Evolutionary conservation across 2,329 filamentous ascomycete genomes (phyloP).

Genomic region (Penicillium freii): DNA sequence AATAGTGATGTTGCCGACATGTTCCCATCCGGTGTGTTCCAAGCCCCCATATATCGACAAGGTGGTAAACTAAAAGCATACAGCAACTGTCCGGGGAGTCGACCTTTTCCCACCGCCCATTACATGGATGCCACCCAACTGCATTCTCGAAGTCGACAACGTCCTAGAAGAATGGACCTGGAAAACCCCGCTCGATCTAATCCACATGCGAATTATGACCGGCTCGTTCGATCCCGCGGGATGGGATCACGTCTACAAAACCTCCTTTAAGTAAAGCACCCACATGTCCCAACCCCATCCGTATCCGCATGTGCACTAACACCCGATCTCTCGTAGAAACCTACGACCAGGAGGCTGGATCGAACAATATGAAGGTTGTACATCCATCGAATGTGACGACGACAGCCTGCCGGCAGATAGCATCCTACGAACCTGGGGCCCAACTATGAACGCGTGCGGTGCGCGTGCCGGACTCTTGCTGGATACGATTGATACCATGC

Average conservation of each 20-base stretch:
- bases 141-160: conserved; percentile 3
- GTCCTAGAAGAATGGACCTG: conserved; percentile 6
- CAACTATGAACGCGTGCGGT: not conserved
- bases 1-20: conserved; percentile 6
- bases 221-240: not conserved
- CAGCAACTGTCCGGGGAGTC: conserved; percentile 2
- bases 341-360: conserved; percentile 7
- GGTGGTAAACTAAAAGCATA: not conserved
- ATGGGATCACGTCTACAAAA: not conserved
- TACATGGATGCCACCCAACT: conserved; percentile 5
- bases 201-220: conserved; percentile 1
- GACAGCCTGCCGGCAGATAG: not conserved
- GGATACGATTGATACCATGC: not conserved
- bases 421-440: not conserved
- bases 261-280: not conserved
- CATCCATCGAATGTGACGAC: not conserved
- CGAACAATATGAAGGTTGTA: not conserved
- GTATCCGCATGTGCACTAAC: not conserved
- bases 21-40: not conserved
- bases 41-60: not conserved
- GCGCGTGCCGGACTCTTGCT: not conserved
- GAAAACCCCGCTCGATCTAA: not conserved
- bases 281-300: not conserved
- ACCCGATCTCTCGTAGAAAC: not conserved
- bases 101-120: conserved; percentile 6